These are phyloP conservation scores for Candida easanensis DNA, from an alignment of 805 yeast genomes.

Conservation along the genomic window DNA sequence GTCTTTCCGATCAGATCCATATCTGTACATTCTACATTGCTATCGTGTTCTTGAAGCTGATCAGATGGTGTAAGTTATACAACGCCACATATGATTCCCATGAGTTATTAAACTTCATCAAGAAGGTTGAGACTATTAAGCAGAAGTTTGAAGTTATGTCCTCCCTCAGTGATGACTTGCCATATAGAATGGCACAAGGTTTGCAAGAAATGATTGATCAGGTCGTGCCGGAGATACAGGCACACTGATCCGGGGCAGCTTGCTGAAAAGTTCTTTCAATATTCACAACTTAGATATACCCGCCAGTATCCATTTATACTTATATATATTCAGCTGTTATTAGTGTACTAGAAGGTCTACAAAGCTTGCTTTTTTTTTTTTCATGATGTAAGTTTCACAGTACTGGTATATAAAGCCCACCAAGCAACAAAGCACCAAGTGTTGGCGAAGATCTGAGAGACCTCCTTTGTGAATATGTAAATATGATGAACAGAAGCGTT, in stretches of 20 bases:
- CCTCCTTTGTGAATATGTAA: not conserved
- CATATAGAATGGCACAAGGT: slow-evolving; percentile 19
- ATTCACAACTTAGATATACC: too few relatives aligned
- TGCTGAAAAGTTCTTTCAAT: not conserved
- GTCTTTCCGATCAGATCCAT: slow-evolving; percentile 69
- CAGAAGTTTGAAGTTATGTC: slow-evolving; percentile 18
- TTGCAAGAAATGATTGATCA: slow-evolving; percentile 19
- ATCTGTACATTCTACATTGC: slow-evolving; percentile 31
- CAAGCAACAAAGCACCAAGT: not conserved
- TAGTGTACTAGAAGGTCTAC: too few relatives aligned
- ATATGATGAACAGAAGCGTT: not conserved
- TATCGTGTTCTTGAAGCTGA: slow-evolving; percentile 23
- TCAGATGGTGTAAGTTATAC: slow-evolving; percentile 23
- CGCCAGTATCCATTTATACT: too few relatives aligned
- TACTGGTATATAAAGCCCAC: not conserved
- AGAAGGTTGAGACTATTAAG: slow-evolving; percentile 19
- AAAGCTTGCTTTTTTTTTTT: too few relatives aligned
- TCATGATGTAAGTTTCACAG: not conserved
- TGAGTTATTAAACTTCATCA: slow-evolving; percentile 19
- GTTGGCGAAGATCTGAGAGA: not conserved
- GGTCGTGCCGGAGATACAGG: slow-evolving; percentile 13
- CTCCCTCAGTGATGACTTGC: slow-evolving; percentile 20
- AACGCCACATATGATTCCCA: slow-evolving; percentile 19
- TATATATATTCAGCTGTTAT: too few relatives aligned
- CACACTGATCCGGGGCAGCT: not conserved